Evolutionary conservation across 768 basidiomycete species (phyloP).

Genomic region (Tricholoma furcatifolium): DNA sequence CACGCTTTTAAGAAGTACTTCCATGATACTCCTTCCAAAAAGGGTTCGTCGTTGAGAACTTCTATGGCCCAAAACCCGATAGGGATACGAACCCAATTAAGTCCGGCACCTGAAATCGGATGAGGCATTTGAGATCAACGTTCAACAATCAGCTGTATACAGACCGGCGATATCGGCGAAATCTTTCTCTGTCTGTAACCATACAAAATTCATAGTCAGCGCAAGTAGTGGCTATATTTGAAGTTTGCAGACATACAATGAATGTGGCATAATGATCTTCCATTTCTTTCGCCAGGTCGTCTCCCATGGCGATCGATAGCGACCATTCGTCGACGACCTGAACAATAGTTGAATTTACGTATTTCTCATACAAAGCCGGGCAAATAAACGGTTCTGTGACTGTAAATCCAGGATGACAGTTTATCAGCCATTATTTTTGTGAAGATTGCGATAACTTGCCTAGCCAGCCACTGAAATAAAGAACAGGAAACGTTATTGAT

Average conservation of each 20-base stretch:
- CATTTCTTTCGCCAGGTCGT: conserved; percentile 46
- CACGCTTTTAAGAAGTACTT: conserved; percentile 49
- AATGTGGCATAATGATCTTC: conserved; percentile 76
- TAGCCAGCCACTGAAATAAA: conserved; percentile 39
- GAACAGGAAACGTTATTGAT: no score
- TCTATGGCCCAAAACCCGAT: conserved; percentile 88
- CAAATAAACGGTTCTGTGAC: conserved; percentile 64
- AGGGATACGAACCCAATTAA: conserved; percentile 82
- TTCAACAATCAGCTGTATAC: conserved; percentile 25
- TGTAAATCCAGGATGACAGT: conserved; percentile 61
- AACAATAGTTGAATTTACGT: conserved; percentile 34
- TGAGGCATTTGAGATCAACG: conserved; percentile 28
- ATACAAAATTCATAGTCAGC: neutral
- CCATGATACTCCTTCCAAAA: conserved; percentile 73
- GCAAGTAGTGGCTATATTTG: neutral
- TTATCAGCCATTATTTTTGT: conserved; percentile 28
- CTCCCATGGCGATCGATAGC: conserved; percentile 54
- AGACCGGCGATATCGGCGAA: conserved; percentile 66
- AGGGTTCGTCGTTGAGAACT: conserved; percentile 73
- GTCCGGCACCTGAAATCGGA: conserved; percentile 53
- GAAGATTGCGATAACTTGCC: conserved; percentile 21
- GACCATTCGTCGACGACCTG: conserved; percentile 63
- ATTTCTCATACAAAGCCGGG: conserved; percentile 60
- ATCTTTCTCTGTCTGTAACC: conserved; percentile 68
- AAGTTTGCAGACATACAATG: conserved; percentile 48